A percentile compares a stretch with the other conserved stretches of the same genome.
Conservation (phyloP, 768 basidiomycete genomes). For the Xerocomellus dryophilus region DNA sequence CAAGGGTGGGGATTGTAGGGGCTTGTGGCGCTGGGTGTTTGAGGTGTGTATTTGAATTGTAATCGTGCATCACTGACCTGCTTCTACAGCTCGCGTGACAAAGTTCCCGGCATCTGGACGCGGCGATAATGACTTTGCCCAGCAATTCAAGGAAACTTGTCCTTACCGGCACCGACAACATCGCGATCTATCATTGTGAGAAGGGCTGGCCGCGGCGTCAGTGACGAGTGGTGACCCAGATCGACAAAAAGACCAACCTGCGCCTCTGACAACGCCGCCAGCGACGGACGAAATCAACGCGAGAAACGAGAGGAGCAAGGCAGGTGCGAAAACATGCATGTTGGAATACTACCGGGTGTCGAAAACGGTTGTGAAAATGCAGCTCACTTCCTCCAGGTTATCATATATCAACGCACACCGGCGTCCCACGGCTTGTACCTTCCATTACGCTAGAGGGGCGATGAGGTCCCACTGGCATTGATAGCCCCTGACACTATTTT, state of each 20-base stretch:
- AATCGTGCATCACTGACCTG: conserved; percentile 9
- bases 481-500: not conserved
- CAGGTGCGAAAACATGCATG: conserved; percentile 14
- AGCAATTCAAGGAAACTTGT: not conserved
- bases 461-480: not conserved
- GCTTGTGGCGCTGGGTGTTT: not conserved
- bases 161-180: conserved; percentile 1
- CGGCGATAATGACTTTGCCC: not conserved
- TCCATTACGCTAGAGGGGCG: not conserved
- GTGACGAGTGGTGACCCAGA: not conserved
- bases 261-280: conserved; percentile 1
- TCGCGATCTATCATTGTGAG: not conserved
- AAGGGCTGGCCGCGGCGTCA: not conserved
- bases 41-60: not conserved
- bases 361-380: not conserved
- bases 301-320: conserved; percentile 13
- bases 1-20: not conserved
- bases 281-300: conserved; percentile 4
- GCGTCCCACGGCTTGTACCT: not conserved
- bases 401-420: conserved; percentile 9
- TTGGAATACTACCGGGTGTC: not conserved
- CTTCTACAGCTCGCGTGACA: not conserved
- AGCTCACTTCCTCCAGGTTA: conserved; percentile 2
- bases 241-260: conserved; percentile 7
- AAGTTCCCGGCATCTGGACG: not conserved